Evolutionary conservation across 2,329 filamentous ascomycete species (phyloP), one percentile per base, ranked within the genome.

Genomic region (Fusarium virguliforme): DNA sequence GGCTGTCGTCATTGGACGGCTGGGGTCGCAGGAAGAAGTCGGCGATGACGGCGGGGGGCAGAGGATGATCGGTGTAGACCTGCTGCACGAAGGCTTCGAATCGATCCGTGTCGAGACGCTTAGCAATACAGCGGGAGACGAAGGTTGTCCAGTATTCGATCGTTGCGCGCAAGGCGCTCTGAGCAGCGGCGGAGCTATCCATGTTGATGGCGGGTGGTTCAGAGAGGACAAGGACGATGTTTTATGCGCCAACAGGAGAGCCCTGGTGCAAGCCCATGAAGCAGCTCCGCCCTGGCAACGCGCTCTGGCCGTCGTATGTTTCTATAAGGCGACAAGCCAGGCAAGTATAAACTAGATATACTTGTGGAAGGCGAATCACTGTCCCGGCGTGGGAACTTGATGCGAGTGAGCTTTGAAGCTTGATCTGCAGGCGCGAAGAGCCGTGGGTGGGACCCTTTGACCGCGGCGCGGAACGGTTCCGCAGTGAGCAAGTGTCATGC

Each of bases 21-120:
- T 84, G 83, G 3, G 90, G 89, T 26, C 85, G 85, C 41, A 92
- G 81, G 72, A 90, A 86, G 58, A 91, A 78, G 70, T 90, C 85
- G 80, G 89, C 87, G 68, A 91, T 80, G 63, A 83, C 78, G 10
- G 80, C 69, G 8, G 88, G 81, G 4, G 86, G 82, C 9, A 91
- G 79, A 1, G 87, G 87, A 68, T 88, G 80, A 69, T 86, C 84
- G 4, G 82, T 79, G 66, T 85, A 82, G 59, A 90, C 81, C 46
- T 89, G 74, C 1, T 79, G 81, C 24, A 86, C 84, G 68, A 83
- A 88, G 26, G 81, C 78, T 43, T 85, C 83, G 77, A 92, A 92
- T 63, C 81, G 81, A 38, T 86, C 84, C 32, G 81, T 76, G 43
- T 87, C 85, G 61, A 90, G 84, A 34, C 89, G 87, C 48, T 81